phyloP scores from a whole-genome alignment of 2,329 filamentous ascomycete genomes.

The Cercospora beticola region DNA sequence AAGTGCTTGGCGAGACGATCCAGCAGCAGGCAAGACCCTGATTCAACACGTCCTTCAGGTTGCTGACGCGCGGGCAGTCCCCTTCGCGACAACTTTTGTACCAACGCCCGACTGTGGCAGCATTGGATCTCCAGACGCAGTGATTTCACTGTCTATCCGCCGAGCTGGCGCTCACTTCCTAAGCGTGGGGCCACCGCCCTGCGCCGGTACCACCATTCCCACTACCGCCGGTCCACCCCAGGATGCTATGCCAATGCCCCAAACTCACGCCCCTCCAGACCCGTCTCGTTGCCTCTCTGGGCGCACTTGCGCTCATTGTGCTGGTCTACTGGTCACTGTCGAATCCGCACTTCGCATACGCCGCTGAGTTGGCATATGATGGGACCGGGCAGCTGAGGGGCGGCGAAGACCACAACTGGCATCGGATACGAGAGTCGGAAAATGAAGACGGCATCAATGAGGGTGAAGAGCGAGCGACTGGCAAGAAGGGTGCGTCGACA shows the following conservation, averaged over 20 bases:
- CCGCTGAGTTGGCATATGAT: conserved; percentile 52
- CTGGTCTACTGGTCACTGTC: conserved; percentile 62
- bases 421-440: conserved; percentile 42
- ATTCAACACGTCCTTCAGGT: not conserved
- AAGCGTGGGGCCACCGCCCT: conserved; percentile 24
- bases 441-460: conserved; percentile 34
- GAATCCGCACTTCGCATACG: conserved; percentile 61
- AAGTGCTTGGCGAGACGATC: not conserved
- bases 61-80: not conserved
- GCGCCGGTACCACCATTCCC: conserved; percentile 10
- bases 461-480: conserved; percentile 31
- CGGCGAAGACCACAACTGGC: conserved; percentile 50
- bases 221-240: not conserved
- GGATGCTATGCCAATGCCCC: conserved; percentile 42
- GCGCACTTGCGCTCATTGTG: conserved; percentile 60
- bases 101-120: not conserved
- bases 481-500: conserved; percentile 34
- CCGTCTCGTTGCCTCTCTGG: conserved; percentile 66
- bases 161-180: conserved; percentile 19
- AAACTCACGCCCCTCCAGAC: conserved; percentile 69
- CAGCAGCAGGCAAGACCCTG: not conserved
- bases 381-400: conserved; percentile 38
- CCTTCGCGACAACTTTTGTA: not conserved
- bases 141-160: not conserved
- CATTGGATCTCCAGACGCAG: not conserved